Evolutionary conservation across 169 alveolate genomes (phyloP).

Genomic region (Cryptosporidium felis): DNA sequence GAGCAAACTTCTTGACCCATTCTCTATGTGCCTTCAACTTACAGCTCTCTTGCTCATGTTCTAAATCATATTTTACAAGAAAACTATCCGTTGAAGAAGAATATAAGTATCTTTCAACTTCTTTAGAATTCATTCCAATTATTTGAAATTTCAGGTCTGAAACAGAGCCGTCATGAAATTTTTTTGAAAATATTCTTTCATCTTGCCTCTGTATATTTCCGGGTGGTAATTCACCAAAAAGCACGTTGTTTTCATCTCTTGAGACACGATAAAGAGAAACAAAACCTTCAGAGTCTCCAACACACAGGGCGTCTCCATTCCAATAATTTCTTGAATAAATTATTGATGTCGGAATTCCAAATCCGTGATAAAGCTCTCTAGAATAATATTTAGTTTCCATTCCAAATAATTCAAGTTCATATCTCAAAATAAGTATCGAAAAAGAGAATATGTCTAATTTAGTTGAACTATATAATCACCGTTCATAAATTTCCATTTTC

Average conservation of each 20-base stretch:
- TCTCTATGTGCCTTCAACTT: slow-evolving; percentile 53
- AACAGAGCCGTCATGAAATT: slow-evolving; percentile 17
- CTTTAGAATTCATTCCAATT: not conserved
- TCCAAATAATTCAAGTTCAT: not conserved
- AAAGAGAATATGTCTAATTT: not conserved
- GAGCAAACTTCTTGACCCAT: slow-evolving; percentile 49
- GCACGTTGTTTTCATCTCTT: not conserved
- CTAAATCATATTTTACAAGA: slow-evolving; percentile 35
- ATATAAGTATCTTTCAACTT: slow-evolving; percentile 25
- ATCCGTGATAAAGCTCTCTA: slow-evolving; percentile 14
- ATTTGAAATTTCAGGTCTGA: slow-evolving; percentile 51
- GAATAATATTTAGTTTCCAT: not conserved
- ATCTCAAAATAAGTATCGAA: not conserved
- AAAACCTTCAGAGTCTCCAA: slow-evolving; percentile 51
- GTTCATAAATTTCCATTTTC: too few relatives aligned
- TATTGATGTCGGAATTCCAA: slow-evolving; percentile 46
- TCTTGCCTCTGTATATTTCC: not conserved
- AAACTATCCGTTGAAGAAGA: slow-evolving; percentile 63
- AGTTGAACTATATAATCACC: not conserved
- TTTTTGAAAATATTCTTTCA: slow-evolving; percentile 8
- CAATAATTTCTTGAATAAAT: slow-evolving; percentile 25
- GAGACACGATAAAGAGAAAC: slow-evolving; percentile 11
- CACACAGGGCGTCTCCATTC: slow-evolving; percentile 23
- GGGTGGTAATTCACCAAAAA: not conserved
- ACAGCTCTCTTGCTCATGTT: slow-evolving; percentile 40